Base-by-base conservation (phyloP, 352 stramenopile species). In the Pythium pyrilobum region DNA sequence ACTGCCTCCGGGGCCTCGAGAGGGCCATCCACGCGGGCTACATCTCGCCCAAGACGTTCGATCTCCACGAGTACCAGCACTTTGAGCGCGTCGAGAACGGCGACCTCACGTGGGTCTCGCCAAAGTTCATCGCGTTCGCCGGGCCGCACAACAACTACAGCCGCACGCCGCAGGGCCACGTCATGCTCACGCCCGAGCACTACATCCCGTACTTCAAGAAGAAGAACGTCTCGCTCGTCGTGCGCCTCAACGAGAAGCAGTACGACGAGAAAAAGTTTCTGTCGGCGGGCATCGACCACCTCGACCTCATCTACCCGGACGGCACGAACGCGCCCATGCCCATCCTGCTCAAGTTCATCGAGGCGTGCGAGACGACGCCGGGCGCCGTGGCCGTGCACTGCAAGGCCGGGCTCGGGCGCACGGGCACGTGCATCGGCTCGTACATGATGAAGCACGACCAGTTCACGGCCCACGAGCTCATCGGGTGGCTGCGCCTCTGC, bases 401-500 rank as follows among this genome's bases (percentile, higher is more conserved):
- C 74, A 98, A 98, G 68, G 96, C 96, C 25, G 96, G 96, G 3
- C 71, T 98, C 10, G 96, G 92, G 7, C 70, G 96, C 24, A 98
- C 96, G 1, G 96, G 96, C 21, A 98, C 92, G 3, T 97, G 91
- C 66, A 98, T 98, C 42, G 93, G 83, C n/a, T 85, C 85, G 23
- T 98, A 98, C 61, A 61, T 98, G 33, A 98, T 98, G 93, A 97
- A 98, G 71, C 92, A 98, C 59, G 96, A 93, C 58, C 54, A 66
- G 36, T 89, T 98, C 43, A 96, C 90, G 4, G 96, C 93, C 15
- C 78, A 79, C 15, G 91, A 98, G 77, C 81, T 72, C 15, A 98
- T 98, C 69, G 89, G 83, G 2, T 98, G 88, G 85, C 85, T 97
- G 62, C 74, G 94, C 29, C 82, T 98, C 43, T 97, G 87, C 59